Percentiles rank a stretch among this genome's conserved stretches.
Evolutionary conservation across 2,329 filamentous ascomycete genomes (phyloP).

Genomic region (Atkinsonella hypoxylon): DNA sequence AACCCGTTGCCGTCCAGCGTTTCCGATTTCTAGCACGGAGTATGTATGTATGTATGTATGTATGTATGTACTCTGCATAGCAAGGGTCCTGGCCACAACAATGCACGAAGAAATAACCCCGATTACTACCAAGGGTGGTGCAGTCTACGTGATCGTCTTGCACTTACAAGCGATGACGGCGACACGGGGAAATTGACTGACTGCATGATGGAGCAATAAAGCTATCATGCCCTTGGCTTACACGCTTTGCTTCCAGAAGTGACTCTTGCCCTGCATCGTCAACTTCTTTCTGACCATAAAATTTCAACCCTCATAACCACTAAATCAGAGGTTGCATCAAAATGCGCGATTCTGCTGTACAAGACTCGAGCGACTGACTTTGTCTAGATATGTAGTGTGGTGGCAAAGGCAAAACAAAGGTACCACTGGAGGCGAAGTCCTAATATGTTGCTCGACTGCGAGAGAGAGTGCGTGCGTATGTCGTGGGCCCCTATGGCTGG

Average conservation of each 20-base stretch:
- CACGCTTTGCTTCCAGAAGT: neutral
- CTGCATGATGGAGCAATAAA: neutral
- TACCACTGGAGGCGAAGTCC: neutral
- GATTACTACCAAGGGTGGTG: neutral
- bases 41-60: too few relatives aligned
- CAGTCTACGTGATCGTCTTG: neutral
- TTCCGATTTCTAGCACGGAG: neutral
- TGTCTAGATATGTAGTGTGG: slow-evolving; percentile 2
- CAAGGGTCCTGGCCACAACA: neutral
- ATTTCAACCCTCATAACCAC: too few relatives aligned
- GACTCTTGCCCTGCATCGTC: neutral
- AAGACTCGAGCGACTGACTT: neutral
- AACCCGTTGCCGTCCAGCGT: neutral
- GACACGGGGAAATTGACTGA: neutral
- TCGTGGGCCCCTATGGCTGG: slow-evolving; percentile 1
- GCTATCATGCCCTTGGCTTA: neutral
- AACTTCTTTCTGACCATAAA: too few relatives aligned
- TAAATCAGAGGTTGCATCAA: neutral
- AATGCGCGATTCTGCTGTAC: neutral
- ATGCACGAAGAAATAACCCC: neutral
- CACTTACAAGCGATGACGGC: neutral
- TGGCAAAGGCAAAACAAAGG: slow-evolving; percentile 7
- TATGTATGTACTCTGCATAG: neutral
- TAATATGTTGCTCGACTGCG: neutral
- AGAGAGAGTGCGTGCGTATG: neutral